phyloP scores from a whole-genome alignment of 2,329 filamentous ascomycete genomes.

The Setomelanomma holmii region DNA sequence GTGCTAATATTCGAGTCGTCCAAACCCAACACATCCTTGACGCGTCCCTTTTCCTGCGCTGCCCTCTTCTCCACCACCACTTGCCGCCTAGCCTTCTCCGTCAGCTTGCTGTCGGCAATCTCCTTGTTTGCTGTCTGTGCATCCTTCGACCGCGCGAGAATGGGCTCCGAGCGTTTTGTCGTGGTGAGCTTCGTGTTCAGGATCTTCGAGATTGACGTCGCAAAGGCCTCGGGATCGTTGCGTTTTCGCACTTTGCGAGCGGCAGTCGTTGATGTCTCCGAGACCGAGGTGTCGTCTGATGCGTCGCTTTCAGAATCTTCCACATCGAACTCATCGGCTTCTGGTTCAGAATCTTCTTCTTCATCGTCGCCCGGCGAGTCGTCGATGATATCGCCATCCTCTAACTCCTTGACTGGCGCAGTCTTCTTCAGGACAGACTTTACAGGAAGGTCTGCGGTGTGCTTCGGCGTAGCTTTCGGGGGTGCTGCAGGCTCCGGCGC shows the following conservation, averaged over 20 bases:
- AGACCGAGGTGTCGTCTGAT: slow-evolving; percentile 50
- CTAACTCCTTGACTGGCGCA: slow-evolving; percentile 30
- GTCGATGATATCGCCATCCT: slow-evolving; percentile 9
- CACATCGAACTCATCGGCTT: slow-evolving; percentile 43
- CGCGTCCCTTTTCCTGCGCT: slow-evolving; percentile 83
- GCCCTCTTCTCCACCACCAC: slow-evolving; percentile 80
- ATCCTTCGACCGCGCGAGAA: slow-evolving; percentile 82
- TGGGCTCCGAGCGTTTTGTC: slow-evolving; percentile 83
- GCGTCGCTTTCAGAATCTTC: slow-evolving; percentile 34
- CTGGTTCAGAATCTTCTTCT: slow-evolving; percentile 52
- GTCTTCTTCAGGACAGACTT: slow-evolving; percentile 36
- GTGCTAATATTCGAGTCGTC: slow-evolving; percentile 58
- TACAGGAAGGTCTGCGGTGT: slow-evolving; percentile 28
- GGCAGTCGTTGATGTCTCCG: slow-evolving; percentile 42
- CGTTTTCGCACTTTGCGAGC: slow-evolving; percentile 72
- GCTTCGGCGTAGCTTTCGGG: slow-evolving; percentile 24
- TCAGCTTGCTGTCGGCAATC: slow-evolving; percentile 77
- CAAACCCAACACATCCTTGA: slow-evolving; percentile 82
- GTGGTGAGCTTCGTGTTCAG: slow-evolving; percentile 85
- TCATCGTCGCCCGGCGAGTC: slow-evolving; percentile 29
- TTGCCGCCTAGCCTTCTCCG: slow-evolving; percentile 79
- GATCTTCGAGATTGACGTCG: slow-evolving; percentile 92
- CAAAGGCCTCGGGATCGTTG: slow-evolving; percentile 90
- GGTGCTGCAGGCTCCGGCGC: slow-evolving; percentile 9
- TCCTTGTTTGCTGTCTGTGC: slow-evolving; percentile 76